Base-by-base conservation (phyloP, 768 basidiomycete genomes). In the Crucibulum laeve region DNA sequence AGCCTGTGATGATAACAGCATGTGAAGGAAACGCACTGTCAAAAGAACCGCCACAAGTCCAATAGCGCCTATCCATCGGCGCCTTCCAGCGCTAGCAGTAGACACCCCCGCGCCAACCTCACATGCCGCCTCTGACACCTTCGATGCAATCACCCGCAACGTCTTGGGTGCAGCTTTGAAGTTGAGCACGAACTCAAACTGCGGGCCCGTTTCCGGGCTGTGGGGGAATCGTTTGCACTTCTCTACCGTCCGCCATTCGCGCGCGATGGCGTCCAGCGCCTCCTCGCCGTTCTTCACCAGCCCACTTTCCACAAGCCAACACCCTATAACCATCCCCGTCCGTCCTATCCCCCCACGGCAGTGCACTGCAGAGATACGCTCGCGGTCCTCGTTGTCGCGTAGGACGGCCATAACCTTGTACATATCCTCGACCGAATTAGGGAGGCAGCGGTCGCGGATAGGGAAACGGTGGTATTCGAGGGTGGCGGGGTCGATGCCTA, bases 401-500 rank as follows among this genome's bases (percentile, higher is more conserved):
- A 88, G 61, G 11, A 80, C 78, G 40, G 67, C 67, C 41, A 89
- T 64, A 43, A 87, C 79, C 23, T 60, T 53, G 42, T 79, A 72
- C 66, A 88, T 77, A 53, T 74, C 75, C 19, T 79, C 73, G 24
- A 66, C 55, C 8, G 77, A 80, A 53, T 74, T 70, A 32, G 87
- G 87, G 4, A 86, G 63, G 25, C 69, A 79, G 38, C 87, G 75
- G 59, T 90, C 87, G 25, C 75, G 79, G 52, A 90, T 87, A 3
- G 87, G 82, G 64, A 88, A 87, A 46, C 82, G 76, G 68, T 87
- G 78, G 68, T 90, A 90, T 52, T 83, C 79, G 60, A 90, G 71
- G 5, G 72, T 64, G 30, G 56, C 40, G 17, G 67, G 59, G 50
- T 79, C 76, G 42, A 88, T 80, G 42, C 71, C 73, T 18, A 86